Conservation (phyloP, 23 red algal species). For the Gracilaria vermiculophylla region DNA sequence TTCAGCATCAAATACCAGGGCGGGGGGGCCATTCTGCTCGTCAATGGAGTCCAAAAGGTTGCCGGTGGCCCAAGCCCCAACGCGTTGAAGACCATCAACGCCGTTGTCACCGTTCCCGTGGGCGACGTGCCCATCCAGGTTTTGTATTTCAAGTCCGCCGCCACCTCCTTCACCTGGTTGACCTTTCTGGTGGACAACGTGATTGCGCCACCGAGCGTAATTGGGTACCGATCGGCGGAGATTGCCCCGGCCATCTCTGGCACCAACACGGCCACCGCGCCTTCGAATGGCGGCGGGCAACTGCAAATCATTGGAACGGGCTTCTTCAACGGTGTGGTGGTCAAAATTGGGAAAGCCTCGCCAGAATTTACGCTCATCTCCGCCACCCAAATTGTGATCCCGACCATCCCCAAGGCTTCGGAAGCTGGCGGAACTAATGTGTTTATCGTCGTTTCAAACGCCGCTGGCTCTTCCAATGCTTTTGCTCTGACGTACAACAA, state of each 20-base stretch:
- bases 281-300: background rate
- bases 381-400: constrained; percentile 6
- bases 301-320: constrained; percentile 41
- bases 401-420: background rate
- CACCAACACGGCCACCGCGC: background rate
- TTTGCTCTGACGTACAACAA: background rate
- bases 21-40: background rate
- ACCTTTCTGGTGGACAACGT: constrained; percentile 8
- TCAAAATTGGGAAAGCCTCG: background rate
- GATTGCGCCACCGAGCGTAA: constrained; percentile 6
- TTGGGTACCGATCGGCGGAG: background rate
- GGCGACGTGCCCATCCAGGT: background rate
- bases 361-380: background rate
- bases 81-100: background rate
- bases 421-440: background rate
- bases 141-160: constrained; percentile 16
- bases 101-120: background rate
- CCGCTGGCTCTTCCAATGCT: constrained; percentile 12
- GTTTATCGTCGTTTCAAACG: background rate
- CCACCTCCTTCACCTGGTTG: background rate
- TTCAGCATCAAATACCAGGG: constrained; percentile 14
- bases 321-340: constrained; percentile 8
- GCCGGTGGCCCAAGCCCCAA: background rate
- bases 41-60: constrained; percentile 27
- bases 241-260: constrained; percentile 1